Evolutionary conservation across 2,329 filamentous ascomycete genomes (phyloP).

Genomic region (Colletotrichum caudatum): DNA sequence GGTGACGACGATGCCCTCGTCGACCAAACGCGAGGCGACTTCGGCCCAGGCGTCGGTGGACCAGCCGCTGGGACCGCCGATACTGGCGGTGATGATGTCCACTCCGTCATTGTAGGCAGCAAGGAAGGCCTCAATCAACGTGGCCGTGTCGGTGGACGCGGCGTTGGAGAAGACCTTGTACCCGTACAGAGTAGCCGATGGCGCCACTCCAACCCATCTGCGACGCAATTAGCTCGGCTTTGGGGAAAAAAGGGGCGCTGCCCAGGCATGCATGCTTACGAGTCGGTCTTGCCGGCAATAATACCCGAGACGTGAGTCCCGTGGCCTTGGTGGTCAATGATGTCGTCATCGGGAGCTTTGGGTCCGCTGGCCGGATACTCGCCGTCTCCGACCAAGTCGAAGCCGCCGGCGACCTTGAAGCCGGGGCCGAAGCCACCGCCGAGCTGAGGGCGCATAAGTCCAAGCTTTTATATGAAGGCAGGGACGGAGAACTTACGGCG

Average conservation of each 20-base stretch:
- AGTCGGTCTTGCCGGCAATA: slow-evolving; percentile 46
- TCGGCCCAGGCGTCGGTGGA: slow-evolving; percentile 49
- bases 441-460: slow-evolving; percentile 20
- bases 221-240: slow-evolving; percentile 21
- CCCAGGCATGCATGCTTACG: slow-evolving; percentile 23
- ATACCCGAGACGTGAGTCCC: slow-evolving; percentile 51
- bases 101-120: slow-evolving; percentile 50
- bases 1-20: slow-evolving; percentile 61
- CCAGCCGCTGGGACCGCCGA: slow-evolving; percentile 50
- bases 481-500: slow-evolving; percentile 46
- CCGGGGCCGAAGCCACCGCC: slow-evolving; percentile 39
- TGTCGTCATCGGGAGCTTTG: slow-evolving; percentile 51
- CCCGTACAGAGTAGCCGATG: slow-evolving; percentile 46
- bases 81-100: slow-evolving; percentile 54
- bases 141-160: slow-evolving; percentile 50
- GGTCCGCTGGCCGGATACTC: slow-evolving; percentile 22
- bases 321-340: slow-evolving; percentile 46
- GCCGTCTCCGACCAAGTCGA: slow-evolving; percentile 47
- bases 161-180: slow-evolving; percentile 48
- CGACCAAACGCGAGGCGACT: slow-evolving; percentile 56
- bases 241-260: no score
- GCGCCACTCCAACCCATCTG: slow-evolving; percentile 48
- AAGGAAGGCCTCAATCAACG: slow-evolving; percentile 55
- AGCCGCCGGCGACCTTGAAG: slow-evolving; percentile 45
- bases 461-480: no score